Base-by-base conservation (phyloP, 768 basidiomycete genomes). In the Amanita subjunquillea region DNA sequence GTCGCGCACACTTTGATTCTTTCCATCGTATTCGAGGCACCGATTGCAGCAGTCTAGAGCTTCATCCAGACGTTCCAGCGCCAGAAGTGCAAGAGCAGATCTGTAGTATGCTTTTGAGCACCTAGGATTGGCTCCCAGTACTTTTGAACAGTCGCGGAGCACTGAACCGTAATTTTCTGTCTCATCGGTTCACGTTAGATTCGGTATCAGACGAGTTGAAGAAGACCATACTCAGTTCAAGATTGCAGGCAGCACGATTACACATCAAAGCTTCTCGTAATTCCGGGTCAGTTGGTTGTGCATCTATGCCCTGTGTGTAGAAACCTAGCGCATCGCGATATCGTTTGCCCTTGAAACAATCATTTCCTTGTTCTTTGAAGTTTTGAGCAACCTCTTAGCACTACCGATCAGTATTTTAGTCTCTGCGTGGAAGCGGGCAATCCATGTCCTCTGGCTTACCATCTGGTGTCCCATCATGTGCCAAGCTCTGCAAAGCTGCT, bases 301-400 rank as follows among this genome's bases (percentile, higher is more conserved):
- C 89, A 52, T 93, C 90, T 23, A 98, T 60, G 1, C 87, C 95
- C 64, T 94, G 89, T 0, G 85, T 82, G 65, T 98, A 99, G 65
- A 97, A 96, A 0, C 82, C 80, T 6, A 85, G 55, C 0, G 96
- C 96, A 65, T 98, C 93, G 36, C 89, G 79, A 65, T 80, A 87
- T 40, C 89, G 79, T 62, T 89, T 91, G 27, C 85, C 85, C 58
- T 82, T 85, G 70, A 88, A 95, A 61, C 95, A 91, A 51, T 94
- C 92, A 63, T 97, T 98, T 4, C 93, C 96, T 63, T 95, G 91
- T 50, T 91, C 83, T 66, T 96, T 97, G 69, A 97, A 96, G 62
- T 88, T 93, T 55, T 80, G 76, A 1, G 95, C 91, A 57, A 91
- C 73, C 65, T 98, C 96, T 95, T 57, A 25, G 39, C 0, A 23